These are phyloP conservation scores for Coemansia sp. DNA, from an alignment of 192 early-diverging fungal species.

Conservation along the genomic window DNA sequence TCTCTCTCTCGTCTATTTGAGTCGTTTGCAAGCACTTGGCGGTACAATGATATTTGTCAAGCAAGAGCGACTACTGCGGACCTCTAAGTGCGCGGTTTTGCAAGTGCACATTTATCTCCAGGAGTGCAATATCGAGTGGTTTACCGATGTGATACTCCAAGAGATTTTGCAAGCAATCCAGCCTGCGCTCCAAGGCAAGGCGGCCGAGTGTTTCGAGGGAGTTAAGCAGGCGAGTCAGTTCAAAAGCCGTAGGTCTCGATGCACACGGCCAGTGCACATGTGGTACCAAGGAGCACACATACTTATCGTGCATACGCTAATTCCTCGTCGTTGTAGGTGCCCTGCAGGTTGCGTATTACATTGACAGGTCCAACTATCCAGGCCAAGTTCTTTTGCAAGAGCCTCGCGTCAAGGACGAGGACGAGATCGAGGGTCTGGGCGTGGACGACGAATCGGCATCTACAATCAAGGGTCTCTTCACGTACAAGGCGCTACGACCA, in stretches of 20 bases:
- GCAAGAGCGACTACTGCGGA: slow-evolving; percentile 41
- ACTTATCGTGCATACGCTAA: too few relatives aligned
- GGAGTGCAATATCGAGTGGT: slow-evolving; percentile 40
- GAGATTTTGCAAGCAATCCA: slow-evolving; percentile 46
- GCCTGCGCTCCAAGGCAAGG: slow-evolving; percentile 26
- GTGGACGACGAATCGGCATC: background rate
- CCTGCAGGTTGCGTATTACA: slow-evolving; percentile 43
- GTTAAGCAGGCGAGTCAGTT: slow-evolving; percentile 20
- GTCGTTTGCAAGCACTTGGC: too few relatives aligned
- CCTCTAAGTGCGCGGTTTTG: slow-evolving; percentile 18
- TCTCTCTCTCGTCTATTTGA: too few relatives aligned
- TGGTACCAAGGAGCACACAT: too few relatives aligned
- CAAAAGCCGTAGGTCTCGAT: slow-evolving; percentile 30
- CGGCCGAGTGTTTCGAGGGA: slow-evolving; percentile 20
- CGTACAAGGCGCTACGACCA: slow-evolving; percentile 24
- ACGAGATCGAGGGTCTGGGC: background rate
- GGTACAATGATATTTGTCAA: slow-evolving; percentile 38
- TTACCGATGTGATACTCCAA: slow-evolving; percentile 46
- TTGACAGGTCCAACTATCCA: slow-evolving; percentile 16
- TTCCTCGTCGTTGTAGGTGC: slow-evolving; percentile 18
- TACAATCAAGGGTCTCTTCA: slow-evolving; percentile 20
- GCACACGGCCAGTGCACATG: too few relatives aligned
- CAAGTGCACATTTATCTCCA: slow-evolving; percentile 40
- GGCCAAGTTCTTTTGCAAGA: slow-evolving; percentile 41
- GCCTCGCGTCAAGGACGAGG: slow-evolving; percentile 31